Evolutionary conservation across 495 filamentous ascomycete genomes (phyloP).

Genomic region (Friedmanniomyces endolithicus): DNA sequence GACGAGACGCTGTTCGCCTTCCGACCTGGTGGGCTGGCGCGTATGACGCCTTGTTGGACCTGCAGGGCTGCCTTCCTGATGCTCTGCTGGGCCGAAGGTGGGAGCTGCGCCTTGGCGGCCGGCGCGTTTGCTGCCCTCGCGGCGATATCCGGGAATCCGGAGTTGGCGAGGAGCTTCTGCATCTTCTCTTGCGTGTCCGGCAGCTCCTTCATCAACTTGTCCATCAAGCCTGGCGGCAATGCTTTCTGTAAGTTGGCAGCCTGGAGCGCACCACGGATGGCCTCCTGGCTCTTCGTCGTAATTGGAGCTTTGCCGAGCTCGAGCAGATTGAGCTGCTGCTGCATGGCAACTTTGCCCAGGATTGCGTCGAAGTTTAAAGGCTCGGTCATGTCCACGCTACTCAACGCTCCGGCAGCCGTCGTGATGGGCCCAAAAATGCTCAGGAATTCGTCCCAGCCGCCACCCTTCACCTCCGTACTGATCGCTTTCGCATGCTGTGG

Average conservation of each 20-base stretch:
- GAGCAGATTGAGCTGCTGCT: constrained; percentile 10
- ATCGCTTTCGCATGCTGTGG: constrained; percentile 20
- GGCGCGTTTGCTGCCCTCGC: constrained; percentile 8
- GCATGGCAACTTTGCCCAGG: constrained; percentile 7
- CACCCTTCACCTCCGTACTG: constrained; percentile 30
- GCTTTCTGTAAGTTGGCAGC: constrained; percentile 14
- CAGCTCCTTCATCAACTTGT: constrained; percentile 10
- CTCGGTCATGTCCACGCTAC: constrained; percentile 11
- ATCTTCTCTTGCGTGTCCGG: constrained; percentile 13
- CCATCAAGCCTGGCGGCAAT: constrained; percentile 6
- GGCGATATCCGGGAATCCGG: constrained; percentile 9
- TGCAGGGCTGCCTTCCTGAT: constrained; percentile 1
- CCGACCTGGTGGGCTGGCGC: background rate
- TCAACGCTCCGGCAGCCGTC: constrained; percentile 12
- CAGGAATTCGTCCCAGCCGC: constrained; percentile 31
- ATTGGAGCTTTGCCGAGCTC: constrained; percentile 5
- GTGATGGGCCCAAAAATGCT: constrained; percentile 33
- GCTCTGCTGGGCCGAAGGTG: constrained; percentile 1
- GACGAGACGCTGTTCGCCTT: constrained; percentile 8
- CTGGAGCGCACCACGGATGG: constrained; percentile 14
- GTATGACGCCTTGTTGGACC: constrained; percentile 3
- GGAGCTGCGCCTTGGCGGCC: background rate
- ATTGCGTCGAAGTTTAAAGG: constrained; percentile 15
- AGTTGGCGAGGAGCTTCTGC: background rate
- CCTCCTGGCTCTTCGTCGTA: constrained; percentile 5